Evolutionary conservation across 352 stramenopile genomes (phyloP).

Genomic region (Pythium chondricola): DNA sequence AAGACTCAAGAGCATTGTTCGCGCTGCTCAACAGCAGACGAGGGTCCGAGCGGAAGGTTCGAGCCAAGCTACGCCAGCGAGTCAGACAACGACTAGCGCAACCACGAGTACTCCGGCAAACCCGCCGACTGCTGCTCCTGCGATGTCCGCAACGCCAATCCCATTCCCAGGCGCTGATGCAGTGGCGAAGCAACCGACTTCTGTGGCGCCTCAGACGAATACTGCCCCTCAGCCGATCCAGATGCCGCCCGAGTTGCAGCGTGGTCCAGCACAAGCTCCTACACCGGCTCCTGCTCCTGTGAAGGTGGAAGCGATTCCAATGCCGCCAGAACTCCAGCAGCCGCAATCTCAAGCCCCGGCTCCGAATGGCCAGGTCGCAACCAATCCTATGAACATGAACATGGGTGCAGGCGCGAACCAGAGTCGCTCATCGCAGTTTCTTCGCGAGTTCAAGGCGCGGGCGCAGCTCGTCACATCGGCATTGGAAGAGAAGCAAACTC

Average conservation of each 20-base stretch:
- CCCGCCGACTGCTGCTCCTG: constrained; percentile 9
- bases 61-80: constrained; percentile 1
- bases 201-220: not conserved
- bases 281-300: no score
- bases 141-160: constrained; percentile 30
- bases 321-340: constrained; percentile 23
- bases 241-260: constrained; percentile 71
- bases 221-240: constrained; percentile 50
- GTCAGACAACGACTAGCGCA: constrained; percentile 17
- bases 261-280: constrained; percentile 24
- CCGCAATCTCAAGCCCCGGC: not conserved
- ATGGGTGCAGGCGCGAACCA: constrained; percentile 44
- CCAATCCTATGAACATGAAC: no score
- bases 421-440: constrained; percentile 74
- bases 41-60: constrained; percentile 20
- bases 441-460: constrained; percentile 73
- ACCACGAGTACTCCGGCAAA: constrained; percentile 17
- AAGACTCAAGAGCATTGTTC: constrained; percentile 93
- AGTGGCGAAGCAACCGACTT: constrained; percentile 13
- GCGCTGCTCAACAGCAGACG: constrained; percentile 63
- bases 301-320: constrained; percentile 20
- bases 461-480: constrained; percentile 76
- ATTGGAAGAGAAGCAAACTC: constrained; percentile 72
- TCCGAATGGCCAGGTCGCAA: no score
- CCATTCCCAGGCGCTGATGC: constrained; percentile 54